Evolutionary conservation across 2,329 filamentous ascomycete species (phyloP).

Genomic region (Blumeria hordei): DNA sequence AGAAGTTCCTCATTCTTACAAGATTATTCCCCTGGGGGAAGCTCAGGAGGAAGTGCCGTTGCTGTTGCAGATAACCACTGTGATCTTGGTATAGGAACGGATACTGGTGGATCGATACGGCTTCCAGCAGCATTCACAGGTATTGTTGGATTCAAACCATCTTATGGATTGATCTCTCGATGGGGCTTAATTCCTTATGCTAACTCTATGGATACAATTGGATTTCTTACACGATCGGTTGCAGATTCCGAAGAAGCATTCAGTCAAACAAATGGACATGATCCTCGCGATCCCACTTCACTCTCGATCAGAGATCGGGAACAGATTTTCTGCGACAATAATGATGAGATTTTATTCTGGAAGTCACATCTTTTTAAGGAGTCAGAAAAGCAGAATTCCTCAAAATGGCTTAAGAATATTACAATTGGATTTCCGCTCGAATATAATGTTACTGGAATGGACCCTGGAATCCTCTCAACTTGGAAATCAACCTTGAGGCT

Average conservation of each 20-base stretch:
- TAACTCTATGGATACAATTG: slow-evolving; percentile 51
- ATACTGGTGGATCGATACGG: slow-evolving; percentile 40
- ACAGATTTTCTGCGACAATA: background rate
- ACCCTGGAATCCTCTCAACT: slow-evolving; percentile 38
- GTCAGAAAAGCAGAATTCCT: background rate
- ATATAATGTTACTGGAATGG: slow-evolving; percentile 72
- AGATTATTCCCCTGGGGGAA: slow-evolving; percentile 24
- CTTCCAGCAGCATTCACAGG: slow-evolving; percentile 41
- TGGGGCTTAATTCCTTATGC: slow-evolving; percentile 51
- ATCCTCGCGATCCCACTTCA: slow-evolving; percentile 25
- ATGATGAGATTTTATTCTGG: background rate
- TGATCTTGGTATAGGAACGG: slow-evolving; percentile 35
- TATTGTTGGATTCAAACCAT: slow-evolving; percentile 37
- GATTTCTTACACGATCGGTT: slow-evolving; percentile 27
- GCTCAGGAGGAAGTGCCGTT: slow-evolving; percentile 40
- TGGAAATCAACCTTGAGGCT: slow-evolving; percentile 40
- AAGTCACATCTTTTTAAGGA: background rate
- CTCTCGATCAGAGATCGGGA: slow-evolving; percentile 13
- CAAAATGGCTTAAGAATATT: slow-evolving; percentile 3
- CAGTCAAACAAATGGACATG: slow-evolving; percentile 1
- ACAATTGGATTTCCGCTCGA: slow-evolving; percentile 40
- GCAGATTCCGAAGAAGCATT: slow-evolving; percentile 16
- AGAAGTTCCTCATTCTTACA: background rate
- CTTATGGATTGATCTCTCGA: slow-evolving; percentile 38
- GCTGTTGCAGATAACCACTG: slow-evolving; percentile 39